Evolutionary conservation across 176 grass and related monocot species (phyloP), one percentile per base, ranked within the genome.

Genomic region (Musa itinerans): DNA sequence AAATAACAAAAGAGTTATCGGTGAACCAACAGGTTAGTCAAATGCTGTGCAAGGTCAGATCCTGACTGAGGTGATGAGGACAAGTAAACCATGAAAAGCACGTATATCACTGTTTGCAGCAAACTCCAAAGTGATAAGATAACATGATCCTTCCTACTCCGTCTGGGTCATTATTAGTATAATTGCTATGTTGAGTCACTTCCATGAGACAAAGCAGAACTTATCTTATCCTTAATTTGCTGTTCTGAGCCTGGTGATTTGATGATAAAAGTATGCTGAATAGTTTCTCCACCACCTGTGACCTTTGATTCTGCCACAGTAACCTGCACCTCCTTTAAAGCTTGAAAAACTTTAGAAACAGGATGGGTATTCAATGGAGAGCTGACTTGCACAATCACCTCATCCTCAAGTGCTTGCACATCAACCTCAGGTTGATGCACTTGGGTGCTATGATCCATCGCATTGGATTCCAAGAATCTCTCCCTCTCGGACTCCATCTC

Each of bases 401-500:
- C 90, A 5, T 93, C 95, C 77, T 91, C 88, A 50, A 89, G 72
- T n/a, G 84, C 83, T 82, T 94, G 86, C 63, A 99, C 86, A 69
- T 99, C 95, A 8, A 99, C 86, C 22, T 99, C 84, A 0, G 86
- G 90, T n/a, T 75, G 83, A 76, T 78, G 69, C 9, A 8, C 7
- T 50, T 69, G 71, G 23, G 82, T 87, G 68, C 81, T 82, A 2
- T 54, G 73, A n/a, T 88, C 85, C 1, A 76, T 67, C 78, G 81
- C 77, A 55, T 79, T 71, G 0, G 90, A 80, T 73, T 88, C 86
- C 0, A 88, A 54, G 43, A 89, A 57, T 27, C 69, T 78, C 10
- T 94, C 86, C 61, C 82, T 91, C 76, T 99, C 95, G 1, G 53
- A 19, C 78, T 99, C 95, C 90, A 99, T 91, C 24, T 99, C 95